These are phyloP conservation scores for Colletotrichum sp. DNA, from an alignment of 2,329 filamentous ascomycete genomes.

Conservation along the genomic window DNA sequence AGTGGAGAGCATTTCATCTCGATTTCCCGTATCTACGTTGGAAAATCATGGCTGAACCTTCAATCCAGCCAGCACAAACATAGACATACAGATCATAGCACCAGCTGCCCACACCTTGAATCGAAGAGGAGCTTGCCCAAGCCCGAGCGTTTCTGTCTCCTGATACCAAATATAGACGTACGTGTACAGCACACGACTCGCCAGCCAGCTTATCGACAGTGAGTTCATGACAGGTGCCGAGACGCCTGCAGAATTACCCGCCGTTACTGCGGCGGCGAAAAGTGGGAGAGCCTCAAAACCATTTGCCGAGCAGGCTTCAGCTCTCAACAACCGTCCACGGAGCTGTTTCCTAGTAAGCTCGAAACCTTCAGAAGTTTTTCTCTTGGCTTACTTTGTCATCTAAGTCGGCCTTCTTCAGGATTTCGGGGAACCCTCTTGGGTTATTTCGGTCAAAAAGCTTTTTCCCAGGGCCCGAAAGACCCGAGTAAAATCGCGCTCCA, in stretches of 20 bases:
- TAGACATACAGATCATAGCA: not conserved
- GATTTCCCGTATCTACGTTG: not conserved
- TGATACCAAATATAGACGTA: not conserved
- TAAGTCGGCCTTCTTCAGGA: not conserved
- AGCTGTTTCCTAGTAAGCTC: not conserved
- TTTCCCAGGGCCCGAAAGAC: not conserved
- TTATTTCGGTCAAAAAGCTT: not conserved
- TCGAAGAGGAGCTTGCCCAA: not conserved
- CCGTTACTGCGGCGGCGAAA: not conserved
- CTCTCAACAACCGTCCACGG: not conserved
- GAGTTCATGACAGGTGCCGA: not conserved
- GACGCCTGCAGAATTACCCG: not conserved
- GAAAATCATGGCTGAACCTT: rapidly evolving
- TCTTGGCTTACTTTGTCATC: not conserved
- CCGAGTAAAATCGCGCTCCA: not conserved
- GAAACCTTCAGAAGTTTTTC: rapidly evolving
- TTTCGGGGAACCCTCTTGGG: not conserved
- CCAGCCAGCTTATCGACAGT: not conserved
- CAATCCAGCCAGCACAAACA: not conserved
- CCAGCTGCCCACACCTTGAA: not conserved
- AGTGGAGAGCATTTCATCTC: not conserved
- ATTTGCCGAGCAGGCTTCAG: not conserved
- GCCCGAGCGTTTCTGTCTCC: not conserved
- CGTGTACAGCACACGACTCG: not conserved
- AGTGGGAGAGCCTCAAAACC: not conserved